Percentiles rank a stretch among this genome's conserved stretches.
These are phyloP conservation scores for Ophiocordyceps polyrhachis-furcata DNA, from an alignment of 2,329 filamentous ascomycete genomes.

Conservation along the genomic window DNA sequence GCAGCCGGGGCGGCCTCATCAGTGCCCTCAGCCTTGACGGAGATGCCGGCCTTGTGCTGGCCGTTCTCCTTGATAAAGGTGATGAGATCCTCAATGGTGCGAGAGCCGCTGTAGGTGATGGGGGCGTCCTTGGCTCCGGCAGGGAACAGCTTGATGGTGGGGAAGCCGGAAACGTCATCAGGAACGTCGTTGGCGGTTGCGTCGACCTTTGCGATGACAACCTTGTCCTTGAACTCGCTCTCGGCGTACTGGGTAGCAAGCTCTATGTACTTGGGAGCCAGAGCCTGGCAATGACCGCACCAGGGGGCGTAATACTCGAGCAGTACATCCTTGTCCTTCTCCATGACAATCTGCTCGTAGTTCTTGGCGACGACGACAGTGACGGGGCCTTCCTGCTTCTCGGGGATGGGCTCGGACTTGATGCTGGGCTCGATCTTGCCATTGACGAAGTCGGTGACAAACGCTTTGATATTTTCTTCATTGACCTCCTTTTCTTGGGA, in stretches of 20 bases:
- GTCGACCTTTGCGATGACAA: conserved; percentile 93
- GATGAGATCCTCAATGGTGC: conserved; percentile 80
- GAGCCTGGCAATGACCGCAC: conserved; percentile 99
- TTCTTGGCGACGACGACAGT: conserved; percentile 79
- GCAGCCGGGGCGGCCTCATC: conserved; percentile 36
- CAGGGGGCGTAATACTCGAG: conserved; percentile 98
- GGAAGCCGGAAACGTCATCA: conserved; percentile 93
- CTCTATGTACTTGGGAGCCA: conserved; percentile 93
- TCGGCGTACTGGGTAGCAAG: conserved; percentile 60
- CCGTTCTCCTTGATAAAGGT: conserved; percentile 91
- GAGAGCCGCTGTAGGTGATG: conserved; percentile 70
- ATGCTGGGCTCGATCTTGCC: conserved; percentile 91
- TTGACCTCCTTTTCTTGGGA: conserved; percentile 69
- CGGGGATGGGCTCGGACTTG: conserved; percentile 94
- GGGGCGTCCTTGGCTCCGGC: conserved; percentile 75
- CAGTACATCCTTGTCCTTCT: conserved; percentile 91
- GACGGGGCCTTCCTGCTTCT: conserved; percentile 80
- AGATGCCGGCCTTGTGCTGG: conserved; percentile 62
- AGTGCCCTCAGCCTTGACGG: conserved; percentile 32
- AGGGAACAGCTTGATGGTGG: conserved; percentile 95
- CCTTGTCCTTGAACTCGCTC: conserved; percentile 64
- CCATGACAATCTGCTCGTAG: conserved; percentile 80
- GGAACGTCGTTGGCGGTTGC: conserved; percentile 92
- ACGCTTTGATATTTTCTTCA: conserved; percentile 50
- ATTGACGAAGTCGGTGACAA: conserved; percentile 67